These are phyloP conservation scores for Leucogyrophana mollusca DNA, from an alignment of 768 basidiomycete genomes.

Conservation along the genomic window DNA sequence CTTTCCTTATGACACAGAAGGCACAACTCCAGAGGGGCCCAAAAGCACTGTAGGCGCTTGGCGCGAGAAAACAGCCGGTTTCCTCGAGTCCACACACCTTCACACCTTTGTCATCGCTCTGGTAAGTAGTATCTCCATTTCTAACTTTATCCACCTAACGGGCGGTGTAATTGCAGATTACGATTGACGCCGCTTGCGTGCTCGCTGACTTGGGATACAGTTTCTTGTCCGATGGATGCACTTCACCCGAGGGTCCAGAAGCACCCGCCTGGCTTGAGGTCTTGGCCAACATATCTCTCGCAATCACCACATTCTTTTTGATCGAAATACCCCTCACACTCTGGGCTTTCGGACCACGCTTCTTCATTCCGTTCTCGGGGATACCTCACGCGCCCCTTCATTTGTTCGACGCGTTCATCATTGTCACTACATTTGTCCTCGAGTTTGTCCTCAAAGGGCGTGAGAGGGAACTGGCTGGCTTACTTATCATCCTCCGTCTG, in stretches of 20 bases:
- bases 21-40: slow-evolving; percentile 5
- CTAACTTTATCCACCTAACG: slow-evolving; percentile 9
- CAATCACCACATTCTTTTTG: slow-evolving; percentile 71
- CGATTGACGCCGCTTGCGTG: slow-evolving; percentile 68
- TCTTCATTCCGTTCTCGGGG: slow-evolving; percentile 60
- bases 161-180: slow-evolving; percentile 38
- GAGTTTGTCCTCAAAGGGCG: slow-evolving; percentile 68
- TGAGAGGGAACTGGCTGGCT: slow-evolving; percentile 66
- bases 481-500: slow-evolving; percentile 72
- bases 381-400: slow-evolving; percentile 63
- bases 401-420: slow-evolving; percentile 69
- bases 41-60: slow-evolving; percentile 11
- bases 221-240: slow-evolving; percentile 57
- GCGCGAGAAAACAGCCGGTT: slow-evolving; percentile 37
- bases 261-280: slow-evolving; percentile 62
- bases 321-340: slow-evolving; percentile 71
- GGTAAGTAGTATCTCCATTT: slow-evolving; percentile 39
- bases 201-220: slow-evolving; percentile 69
- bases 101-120: slow-evolving; percentile 59
- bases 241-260: slow-evolving; percentile 37
- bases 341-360: slow-evolving; percentile 63
- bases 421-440: slow-evolving; percentile 70
- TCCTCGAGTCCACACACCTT: slow-evolving; percentile 52
- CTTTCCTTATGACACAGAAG: slow-evolving; percentile 19
- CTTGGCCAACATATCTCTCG: slow-evolving; percentile 59